phyloP scores from a whole-genome alignment of 2,329 filamentous ascomycete genomes.

The Hypoxylon sp. region DNA sequence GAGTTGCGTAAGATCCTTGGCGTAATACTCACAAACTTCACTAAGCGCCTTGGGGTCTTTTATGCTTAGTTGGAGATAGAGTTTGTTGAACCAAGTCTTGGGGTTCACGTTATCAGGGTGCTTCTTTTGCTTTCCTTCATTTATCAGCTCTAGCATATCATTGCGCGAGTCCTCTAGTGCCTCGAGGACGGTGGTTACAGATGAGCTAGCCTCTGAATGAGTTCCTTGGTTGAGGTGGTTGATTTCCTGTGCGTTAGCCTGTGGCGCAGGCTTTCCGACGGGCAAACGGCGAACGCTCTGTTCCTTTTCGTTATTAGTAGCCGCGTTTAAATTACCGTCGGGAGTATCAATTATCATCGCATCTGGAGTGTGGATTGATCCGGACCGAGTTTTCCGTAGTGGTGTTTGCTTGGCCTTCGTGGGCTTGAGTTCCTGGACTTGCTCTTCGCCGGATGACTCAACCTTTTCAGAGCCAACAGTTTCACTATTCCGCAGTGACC shows the following conservation, averaged over 20 bases:
- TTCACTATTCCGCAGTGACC: slow-evolving; percentile 27
- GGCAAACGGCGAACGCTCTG: too few species aligned
- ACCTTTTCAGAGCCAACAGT: slow-evolving; percentile 9
- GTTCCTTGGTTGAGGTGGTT: neutral
- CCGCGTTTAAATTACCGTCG: too few species aligned
- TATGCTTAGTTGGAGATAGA: slow-evolving; percentile 54
- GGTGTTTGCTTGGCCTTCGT: slow-evolving; percentile 39
- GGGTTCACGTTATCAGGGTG: slow-evolving; percentile 41
- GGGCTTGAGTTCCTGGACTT: slow-evolving; percentile 32
- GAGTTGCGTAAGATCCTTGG: slow-evolving; percentile 47
- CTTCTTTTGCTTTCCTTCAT: slow-evolving; percentile 43
- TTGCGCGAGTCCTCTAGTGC: slow-evolving; percentile 40
- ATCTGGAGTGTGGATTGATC: slow-evolving; percentile 33
- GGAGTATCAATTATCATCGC: slow-evolving; percentile 41
- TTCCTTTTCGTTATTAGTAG: too few species aligned
- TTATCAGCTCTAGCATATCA: slow-evolving; percentile 40
- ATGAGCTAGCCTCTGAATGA: slow-evolving; percentile 4
- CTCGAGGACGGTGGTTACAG: slow-evolving; percentile 32
- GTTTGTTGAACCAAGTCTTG: slow-evolving; percentile 41
- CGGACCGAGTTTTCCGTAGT: slow-evolving; percentile 8
- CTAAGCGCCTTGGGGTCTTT: slow-evolving; percentile 47
- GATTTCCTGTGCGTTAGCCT: neutral
- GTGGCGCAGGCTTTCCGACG: neutral
- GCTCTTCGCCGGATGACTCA: slow-evolving; percentile 22
- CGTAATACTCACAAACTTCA: slow-evolving; percentile 57